These are phyloP conservation scores for Anisodus acutangulus DNA, from an alignment of 257 asterid species.

Conservation along the genomic window DNA sequence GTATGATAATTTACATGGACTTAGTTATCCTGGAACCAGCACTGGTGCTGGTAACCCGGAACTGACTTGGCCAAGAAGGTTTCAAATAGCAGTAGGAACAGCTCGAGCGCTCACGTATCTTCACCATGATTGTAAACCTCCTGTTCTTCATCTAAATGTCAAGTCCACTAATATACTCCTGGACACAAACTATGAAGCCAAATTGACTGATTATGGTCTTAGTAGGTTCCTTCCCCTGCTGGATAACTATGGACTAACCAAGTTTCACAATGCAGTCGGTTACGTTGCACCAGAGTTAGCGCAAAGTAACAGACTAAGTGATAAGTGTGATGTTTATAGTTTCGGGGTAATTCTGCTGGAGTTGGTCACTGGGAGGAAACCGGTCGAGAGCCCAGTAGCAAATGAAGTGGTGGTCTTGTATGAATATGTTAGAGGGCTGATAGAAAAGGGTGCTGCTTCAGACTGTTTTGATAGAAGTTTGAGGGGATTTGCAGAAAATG, in stretches of 20 bases:
- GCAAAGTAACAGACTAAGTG: constrained; percentile 64
- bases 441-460: constrained; percentile 66
- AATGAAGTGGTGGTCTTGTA: constrained; percentile 78
- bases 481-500: constrained; percentile 72
- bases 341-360: constrained; percentile 79
- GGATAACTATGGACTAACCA: constrained; percentile 58
- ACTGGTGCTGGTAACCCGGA: constrained; percentile 66
- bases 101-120: constrained; percentile 81
- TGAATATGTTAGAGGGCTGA: constrained; percentile 67
- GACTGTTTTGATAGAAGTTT: constrained; percentile 72
- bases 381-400: constrained; percentile 67
- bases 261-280: constrained; percentile 81
- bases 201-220: constrained; percentile 78
- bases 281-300: constrained; percentile 94
- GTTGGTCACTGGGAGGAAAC: constrained; percentile 84
- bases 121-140: constrained; percentile 96
- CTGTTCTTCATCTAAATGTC: constrained; percentile 75
- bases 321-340: constrained; percentile 84
- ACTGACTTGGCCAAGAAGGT: constrained; percentile 78
- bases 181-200: constrained; percentile 56
- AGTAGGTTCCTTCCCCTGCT: constrained; percentile 68
- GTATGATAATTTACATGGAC: constrained; percentile 73
- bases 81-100: constrained; percentile 72
- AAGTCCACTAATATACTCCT: constrained; percentile 83
- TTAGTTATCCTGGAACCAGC: constrained; percentile 70